Conservation (phyloP, 2,329 filamentous ascomycete genomes). For the Lasiodiplodia sp. region DNA sequence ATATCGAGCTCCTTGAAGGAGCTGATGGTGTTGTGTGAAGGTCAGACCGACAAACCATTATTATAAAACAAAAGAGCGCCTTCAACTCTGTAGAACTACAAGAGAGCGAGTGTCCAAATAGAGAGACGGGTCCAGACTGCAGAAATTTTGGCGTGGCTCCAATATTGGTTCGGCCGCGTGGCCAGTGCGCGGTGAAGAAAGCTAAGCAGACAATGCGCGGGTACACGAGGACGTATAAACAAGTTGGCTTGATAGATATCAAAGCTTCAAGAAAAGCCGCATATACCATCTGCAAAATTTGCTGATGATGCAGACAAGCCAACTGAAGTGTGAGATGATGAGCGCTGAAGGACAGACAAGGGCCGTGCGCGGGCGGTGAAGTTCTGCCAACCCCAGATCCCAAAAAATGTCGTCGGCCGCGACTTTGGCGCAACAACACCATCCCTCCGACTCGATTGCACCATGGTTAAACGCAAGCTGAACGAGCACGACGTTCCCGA, state of each 20-base stretch:
- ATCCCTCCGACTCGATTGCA: not conserved
- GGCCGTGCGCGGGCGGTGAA: conserved; percentile 21
- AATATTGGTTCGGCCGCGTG: not conserved
- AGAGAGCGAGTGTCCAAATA: not conserved
- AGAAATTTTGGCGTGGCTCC: not conserved
- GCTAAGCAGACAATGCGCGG: not conserved
- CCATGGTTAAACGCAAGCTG: conserved; percentile 55
- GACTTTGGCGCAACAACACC: conserved; percentile 4
- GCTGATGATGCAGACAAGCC: not conserved
- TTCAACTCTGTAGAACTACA: not conserved
- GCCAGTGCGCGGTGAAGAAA: not conserved
- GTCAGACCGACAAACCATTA: accelerated
- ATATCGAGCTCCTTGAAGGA: not conserved
- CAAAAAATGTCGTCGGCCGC: conserved; percentile 25
- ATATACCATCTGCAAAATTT: not conserved
- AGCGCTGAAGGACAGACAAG: too few species aligned
- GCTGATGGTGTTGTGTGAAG: conserved; percentile 3
- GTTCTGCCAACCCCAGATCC: conserved; percentile 12
- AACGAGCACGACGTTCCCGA: conserved; percentile 58
- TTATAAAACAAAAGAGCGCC: not conserved
- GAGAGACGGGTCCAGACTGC: not conserved
- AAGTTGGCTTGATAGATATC: not conserved
- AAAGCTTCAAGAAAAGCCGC: too few species aligned
- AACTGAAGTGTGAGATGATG: conserved; percentile 4
- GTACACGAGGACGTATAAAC: not conserved